Base-by-base conservation (phyloP, 371 early-diverging fungal species). In the Zopfochytrium polystomum region DNA sequence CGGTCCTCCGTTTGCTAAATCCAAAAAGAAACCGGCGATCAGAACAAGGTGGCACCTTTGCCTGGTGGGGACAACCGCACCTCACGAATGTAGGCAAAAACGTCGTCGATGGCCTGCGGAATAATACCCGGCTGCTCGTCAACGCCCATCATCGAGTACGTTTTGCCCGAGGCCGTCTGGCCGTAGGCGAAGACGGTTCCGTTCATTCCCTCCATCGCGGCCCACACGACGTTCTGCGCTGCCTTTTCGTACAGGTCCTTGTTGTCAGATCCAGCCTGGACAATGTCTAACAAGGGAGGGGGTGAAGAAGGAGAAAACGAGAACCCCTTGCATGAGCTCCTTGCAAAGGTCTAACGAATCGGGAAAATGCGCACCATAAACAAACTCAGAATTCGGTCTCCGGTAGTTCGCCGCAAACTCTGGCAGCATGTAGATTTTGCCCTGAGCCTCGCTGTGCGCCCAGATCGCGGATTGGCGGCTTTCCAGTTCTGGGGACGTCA, bases 61-160 rank as follows among this genome's bases (percentile, higher is more conserved):
- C 3, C n/a, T 33, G 4, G 74, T 3, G 62, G 58, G 20, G 74
- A 59, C 79, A 79, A 66, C 33, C 32, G 22, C 65, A 78, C 81
- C 48, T 82, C 77, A 18, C 80, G 74, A 49, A 92, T 90, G 52
- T 84, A 81, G 9, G 80, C 67, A 73, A 93, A 93, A 22, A 92
- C 82, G 51, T 90, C 86, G 44, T 86, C 85, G 26, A 93, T 85
- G 0, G 92, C 89, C 47, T 84, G 87, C n/a, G 87, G 87, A 32
- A 91, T 90, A 49, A 93, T 82, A 2, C 93, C 93, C 9, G 87
- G 89, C 56, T 89, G 85, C 11, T 72, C 64, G 23, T 79, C 78
- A 20, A 68, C 78, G 30, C 92, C 93, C 74, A 78, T 73, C 72
- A 74, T 74, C n/a, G 71, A 56, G 42, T 75, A 75, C 20, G 78